A percentile compares a stretch with the other conserved stretches of the same genome.
Conservation (phyloP, 345 rosid species). For the Heritiera fomes region DNA sequence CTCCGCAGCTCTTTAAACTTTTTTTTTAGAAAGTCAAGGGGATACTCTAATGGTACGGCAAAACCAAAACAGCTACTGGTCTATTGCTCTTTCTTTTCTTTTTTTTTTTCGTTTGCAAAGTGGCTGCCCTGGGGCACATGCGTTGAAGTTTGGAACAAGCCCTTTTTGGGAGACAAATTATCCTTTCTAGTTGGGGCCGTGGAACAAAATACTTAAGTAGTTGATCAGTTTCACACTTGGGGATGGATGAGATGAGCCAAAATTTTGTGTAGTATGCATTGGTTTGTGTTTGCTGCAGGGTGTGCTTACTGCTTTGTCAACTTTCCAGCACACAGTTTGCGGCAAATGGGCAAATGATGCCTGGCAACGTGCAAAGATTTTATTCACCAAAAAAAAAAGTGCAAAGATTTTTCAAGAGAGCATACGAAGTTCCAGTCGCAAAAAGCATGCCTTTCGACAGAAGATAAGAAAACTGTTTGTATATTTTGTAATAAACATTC, state of each 20-base stretch:
- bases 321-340: conserved; percentile 29
- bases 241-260: background rate
- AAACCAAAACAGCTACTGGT: background rate
- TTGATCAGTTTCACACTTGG: conserved; percentile 18
- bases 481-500: background rate
- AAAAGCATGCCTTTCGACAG: background rate
- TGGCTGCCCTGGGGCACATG: conserved; percentile 24
- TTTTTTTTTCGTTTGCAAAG: background rate
- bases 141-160: background rate
- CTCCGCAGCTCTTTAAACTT: too few relatives aligned
- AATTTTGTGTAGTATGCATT: background rate
- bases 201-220: background rate
- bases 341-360: conserved; percentile 16
- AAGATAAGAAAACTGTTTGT: conserved; percentile 8
- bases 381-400: too few relatives aligned
- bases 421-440: background rate
- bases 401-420: background rate
- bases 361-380: conserved; percentile 9
- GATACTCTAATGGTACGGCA: conserved; percentile 19
- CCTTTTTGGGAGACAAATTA: conserved; percentile 4
- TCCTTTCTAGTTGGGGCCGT: conserved; percentile 10
- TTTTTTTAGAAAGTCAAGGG: conserved; percentile 7
- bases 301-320: conserved; percentile 9
- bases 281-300: background rate
- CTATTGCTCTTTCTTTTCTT: background rate